Conservation (phyloP, 208 protist genomes). For the Trypanosoma congolense region DNA sequence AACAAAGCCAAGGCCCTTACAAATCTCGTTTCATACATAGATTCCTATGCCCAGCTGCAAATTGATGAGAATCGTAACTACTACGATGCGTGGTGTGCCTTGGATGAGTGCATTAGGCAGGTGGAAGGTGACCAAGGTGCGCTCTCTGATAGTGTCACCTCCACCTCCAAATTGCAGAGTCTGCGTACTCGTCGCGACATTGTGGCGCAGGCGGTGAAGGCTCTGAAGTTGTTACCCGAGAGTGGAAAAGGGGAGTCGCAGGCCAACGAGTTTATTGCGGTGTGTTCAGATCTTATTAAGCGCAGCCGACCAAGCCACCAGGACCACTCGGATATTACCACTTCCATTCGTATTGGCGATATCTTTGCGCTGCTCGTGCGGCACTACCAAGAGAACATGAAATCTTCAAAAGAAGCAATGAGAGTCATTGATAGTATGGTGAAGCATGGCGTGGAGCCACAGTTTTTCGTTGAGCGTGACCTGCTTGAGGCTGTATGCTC, state of each 20-base stretch:
- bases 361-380: slow-evolving; percentile 94
- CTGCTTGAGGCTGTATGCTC: slow-evolving; percentile 84
- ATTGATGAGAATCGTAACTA: slow-evolving; percentile 97
- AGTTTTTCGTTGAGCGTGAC: slow-evolving; percentile 86
- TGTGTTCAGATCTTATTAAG: slow-evolving; percentile 87
- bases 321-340: slow-evolving; percentile 61
- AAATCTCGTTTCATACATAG: slow-evolving; percentile 88
- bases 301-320: slow-evolving; percentile 58
- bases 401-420: slow-evolving; percentile 76
- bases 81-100: slow-evolving; percentile 79
- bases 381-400: slow-evolving; percentile 82
- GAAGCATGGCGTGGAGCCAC: slow-evolving; percentile 79
- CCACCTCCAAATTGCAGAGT: slow-evolving; percentile 31
- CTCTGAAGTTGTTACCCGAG: slow-evolving; percentile 45
- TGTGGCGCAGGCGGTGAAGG: slow-evolving; percentile 51
- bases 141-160: slow-evolving; percentile 10
- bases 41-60: slow-evolving; percentile 91
- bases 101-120: slow-evolving; percentile 77
- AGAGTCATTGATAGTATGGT: slow-evolving; percentile 90
- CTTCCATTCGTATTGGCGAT: slow-evolving; percentile 90
- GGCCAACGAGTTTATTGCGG: slow-evolving; percentile 64
- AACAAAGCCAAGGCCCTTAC: slow-evolving; percentile 93
- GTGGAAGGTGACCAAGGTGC: slow-evolving; percentile 42
- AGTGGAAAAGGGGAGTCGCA: slow-evolving; percentile 43
- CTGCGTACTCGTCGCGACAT: slow-evolving; percentile 51